Evolutionary conservation across 2,329 filamentous ascomycete genomes (phyloP).

Genomic region (Aspergillus spinulosporus): DNA sequence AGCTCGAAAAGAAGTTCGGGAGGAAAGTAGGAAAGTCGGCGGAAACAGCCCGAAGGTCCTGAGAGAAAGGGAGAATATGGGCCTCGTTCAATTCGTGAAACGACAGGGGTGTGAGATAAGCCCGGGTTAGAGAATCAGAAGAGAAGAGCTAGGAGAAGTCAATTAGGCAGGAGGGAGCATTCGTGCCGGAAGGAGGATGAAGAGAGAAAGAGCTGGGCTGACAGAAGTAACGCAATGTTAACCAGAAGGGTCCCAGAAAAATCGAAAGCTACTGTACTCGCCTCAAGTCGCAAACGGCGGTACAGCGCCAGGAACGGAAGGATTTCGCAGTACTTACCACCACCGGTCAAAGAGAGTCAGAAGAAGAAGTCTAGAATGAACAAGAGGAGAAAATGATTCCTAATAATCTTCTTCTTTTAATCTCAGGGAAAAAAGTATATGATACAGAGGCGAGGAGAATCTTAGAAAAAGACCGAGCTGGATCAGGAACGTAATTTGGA

Average conservation of each 20-base stretch:
- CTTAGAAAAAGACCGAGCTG: constrained; percentile 11
- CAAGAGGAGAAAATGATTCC: constrained; percentile 9
- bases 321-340: constrained; percentile 9
- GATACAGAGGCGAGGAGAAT: constrained; percentile 5
- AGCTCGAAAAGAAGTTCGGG: constrained; percentile 5
- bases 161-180: neutral
- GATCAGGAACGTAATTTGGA: constrained; percentile 6
- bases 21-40: constrained; percentile 10
- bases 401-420: neutral
- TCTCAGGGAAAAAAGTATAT: constrained; percentile 8
- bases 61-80: constrained; percentile 1
- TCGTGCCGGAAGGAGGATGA: constrained; percentile 1
- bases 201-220: constrained; percentile 6
- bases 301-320: neutral
- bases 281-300: constrained; percentile 12
- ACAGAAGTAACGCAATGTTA: constrained; percentile 4
- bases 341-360: neutral
- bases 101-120: constrained; percentile 2
- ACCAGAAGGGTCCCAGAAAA: constrained; percentile 4
- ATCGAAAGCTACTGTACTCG: neutral
- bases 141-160: constrained; percentile 1
- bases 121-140: constrained; percentile 4
- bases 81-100: constrained; percentile 17
- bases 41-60: constrained; percentile 8
- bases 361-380: neutral